Base-by-base conservation (phyloP, 2,329 filamentous ascomycete species). In the Neonectria hederae region DNA sequence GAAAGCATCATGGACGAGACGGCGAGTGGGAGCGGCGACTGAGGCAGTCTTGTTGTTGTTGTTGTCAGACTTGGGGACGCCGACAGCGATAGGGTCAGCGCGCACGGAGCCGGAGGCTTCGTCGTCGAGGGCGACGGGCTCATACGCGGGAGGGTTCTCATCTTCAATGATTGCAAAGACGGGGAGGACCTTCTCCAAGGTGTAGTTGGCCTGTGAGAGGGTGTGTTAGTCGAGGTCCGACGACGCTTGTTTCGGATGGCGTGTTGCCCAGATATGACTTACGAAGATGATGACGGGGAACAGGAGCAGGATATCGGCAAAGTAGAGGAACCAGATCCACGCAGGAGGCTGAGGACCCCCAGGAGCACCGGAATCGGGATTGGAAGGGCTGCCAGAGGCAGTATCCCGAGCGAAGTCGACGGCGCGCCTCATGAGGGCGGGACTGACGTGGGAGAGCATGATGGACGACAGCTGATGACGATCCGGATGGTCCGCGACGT, bases 131-230 rank as follows among this genome's bases (percentile, higher is more conserved):
- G 82, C 75, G 49, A 88, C 75, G 55, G 84, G 81, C 60, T 86
- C 83, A 77, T 88, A 88, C 28, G 81, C 80, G 5, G 86, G 84
- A 54, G 85, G 83, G 57, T 82, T 82, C 55, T 87, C 85, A 76
- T 88, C 84, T 72, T 89, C 86, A 69, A 88, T 77, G 66, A 87
- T 87, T 75, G 86, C 84, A 65, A 88, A 81, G 59, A 84, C 82
- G 48, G 85, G 82, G 73, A 83, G 86, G 71, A 89, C 74, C 60
- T 77, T 76, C 57, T 79, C 75, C 54, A 88, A 74, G 10, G 85
- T 85, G 78, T 89, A 89, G 59, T 75, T 71, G 65, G 83, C 69
- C 84, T 87, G 21, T 22, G 21, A 19, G 26, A 21, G 17, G 19
- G 28, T n/a, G n/a, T 14, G 28, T 51, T 51, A 51, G 48, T 21